A percentile compares a stretch with the other conserved stretches of the same genome.
Evolutionary conservation across 257 asterid genomes (phyloP).

Genomic region (Nicotiana paniculata): DNA sequence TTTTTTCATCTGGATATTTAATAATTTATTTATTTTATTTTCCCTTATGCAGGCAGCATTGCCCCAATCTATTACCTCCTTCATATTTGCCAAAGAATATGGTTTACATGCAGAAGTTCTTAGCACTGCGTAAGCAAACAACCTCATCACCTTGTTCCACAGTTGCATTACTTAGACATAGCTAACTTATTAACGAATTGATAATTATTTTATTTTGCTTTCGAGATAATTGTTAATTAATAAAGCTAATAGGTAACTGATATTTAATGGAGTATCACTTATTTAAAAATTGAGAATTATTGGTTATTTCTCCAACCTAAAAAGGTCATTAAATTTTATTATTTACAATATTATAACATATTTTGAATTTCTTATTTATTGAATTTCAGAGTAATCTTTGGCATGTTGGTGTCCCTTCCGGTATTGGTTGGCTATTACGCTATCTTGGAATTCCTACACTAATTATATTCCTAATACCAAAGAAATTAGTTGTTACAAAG

Average conservation of each 20-base stretch:
- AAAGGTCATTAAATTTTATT: neutral
- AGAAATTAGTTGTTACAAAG: too few species aligned
- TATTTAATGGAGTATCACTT: neutral
- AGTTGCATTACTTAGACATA: neutral
- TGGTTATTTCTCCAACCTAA: too few species aligned
- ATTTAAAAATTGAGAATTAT: neutral
- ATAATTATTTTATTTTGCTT: too few species aligned
- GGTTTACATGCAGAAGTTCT: slow-evolving; percentile 62
- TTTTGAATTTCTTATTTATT: neutral
- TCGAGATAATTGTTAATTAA: neutral
- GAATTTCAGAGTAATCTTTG: slow-evolving; percentile 53
- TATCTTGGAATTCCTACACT: slow-evolving; percentile 34
- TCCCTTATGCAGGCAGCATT: slow-evolving; percentile 44
- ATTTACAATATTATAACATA: neutral
- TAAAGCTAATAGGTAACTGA: neutral
- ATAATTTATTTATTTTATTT: neutral
- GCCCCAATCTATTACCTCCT: slow-evolving; percentile 64
- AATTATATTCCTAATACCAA: neutral
- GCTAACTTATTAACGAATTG: too few species aligned
- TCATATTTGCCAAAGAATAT: slow-evolving; percentile 58
- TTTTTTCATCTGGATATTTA: neutral
- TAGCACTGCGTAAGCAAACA: slow-evolving; percentile 51
- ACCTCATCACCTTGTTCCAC: neutral
- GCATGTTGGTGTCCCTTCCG: slow-evolving; percentile 56
- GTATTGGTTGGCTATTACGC: slow-evolving; percentile 50